Percentiles rank a stretch among this genome's conserved stretches.
These are phyloP conservation scores for Globisporangium sylvaticum DNA, from an alignment of 352 stramenopile species.

Conservation along the genomic window DNA sequence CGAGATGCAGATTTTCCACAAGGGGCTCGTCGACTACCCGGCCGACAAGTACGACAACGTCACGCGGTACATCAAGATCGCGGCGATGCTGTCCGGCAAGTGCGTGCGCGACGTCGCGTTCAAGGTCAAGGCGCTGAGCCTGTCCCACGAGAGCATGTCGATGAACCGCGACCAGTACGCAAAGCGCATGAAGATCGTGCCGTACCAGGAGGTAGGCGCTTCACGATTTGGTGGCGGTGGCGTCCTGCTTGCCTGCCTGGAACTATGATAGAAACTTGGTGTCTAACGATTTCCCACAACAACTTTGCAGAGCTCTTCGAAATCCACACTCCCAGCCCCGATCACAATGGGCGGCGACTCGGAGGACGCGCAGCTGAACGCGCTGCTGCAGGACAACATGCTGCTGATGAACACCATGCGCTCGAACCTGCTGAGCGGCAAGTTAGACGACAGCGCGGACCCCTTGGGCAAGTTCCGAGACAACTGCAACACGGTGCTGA, in stretches of 20 bases:
- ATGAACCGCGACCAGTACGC: slow-evolving; percentile 24
- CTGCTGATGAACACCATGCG: slow-evolving; percentile 59
- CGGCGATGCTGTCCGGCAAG: slow-evolving; percentile 57
- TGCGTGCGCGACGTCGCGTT: slow-evolving; percentile 75
- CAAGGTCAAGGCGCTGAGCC: slow-evolving; percentile 42
- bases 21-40: slow-evolving; percentile 51
- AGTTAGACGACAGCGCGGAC: slow-evolving; percentile 40
- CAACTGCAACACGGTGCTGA: slow-evolving; percentile 58
- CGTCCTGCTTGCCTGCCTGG: too few relatives aligned
- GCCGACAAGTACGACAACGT: slow-evolving; percentile 66
- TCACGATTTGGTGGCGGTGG: background rate
- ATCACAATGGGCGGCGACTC: slow-evolving; percentile 15
- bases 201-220: slow-evolving; percentile 28
- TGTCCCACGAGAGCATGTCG: slow-evolving; percentile 17
- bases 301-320: background rate
- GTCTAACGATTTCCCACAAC: background rate
- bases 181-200: slow-evolving; percentile 68
- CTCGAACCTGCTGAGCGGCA: slow-evolving; percentile 61
- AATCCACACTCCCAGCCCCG: slow-evolving; percentile 4
- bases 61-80: slow-evolving; percentile 84
- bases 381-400: slow-evolving; percentile 67
- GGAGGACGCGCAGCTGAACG: slow-evolving; percentile 45
- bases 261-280: background rate
- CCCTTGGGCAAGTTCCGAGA: slow-evolving; percentile 67
- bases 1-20: slow-evolving; percentile 62